These are phyloP conservation scores for Fusarium palustre DNA, from an alignment of 2,329 filamentous ascomycete species.

Conservation along the genomic window DNA sequence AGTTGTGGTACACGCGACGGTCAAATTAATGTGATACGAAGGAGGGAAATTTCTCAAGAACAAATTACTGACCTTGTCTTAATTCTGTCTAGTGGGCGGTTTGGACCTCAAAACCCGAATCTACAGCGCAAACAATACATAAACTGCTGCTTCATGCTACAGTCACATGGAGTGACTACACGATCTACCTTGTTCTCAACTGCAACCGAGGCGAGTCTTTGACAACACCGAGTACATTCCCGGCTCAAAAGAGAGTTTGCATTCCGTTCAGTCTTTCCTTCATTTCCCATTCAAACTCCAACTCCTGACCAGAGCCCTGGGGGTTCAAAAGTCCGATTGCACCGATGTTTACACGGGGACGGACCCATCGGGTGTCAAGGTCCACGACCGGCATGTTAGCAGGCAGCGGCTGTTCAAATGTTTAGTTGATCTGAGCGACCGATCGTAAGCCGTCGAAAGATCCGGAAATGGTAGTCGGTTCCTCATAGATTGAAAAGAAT, in stretches of 20 bases:
- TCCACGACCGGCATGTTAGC: neutral
- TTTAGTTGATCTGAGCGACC: neutral
- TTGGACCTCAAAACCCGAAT: neutral
- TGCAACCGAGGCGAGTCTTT: no score
- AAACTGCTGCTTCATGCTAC: no score
- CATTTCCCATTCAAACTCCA: neutral
- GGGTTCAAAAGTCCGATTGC: neutral
- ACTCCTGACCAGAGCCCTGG: fast-evolving
- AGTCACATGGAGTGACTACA: no score
- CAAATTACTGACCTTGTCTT: neutral
- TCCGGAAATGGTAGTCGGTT: neutral
- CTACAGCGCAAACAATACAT: neutral
- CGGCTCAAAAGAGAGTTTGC: neutral
- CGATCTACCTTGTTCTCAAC: no score
- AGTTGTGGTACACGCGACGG: neutral
- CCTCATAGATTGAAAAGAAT: slow-evolving; percentile 4
- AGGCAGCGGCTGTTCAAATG: no score
- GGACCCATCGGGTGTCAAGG: neutral
- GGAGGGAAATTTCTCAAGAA: neutral
- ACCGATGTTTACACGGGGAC: neutral
- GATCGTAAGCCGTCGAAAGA: neutral
- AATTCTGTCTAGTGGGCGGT: neutral
- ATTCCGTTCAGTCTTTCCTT: fast-evolving
- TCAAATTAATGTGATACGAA: neutral
- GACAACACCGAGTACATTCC: neutral